Conservation (phyloP, 441 rosid genomes). For the Melianthus villosus region DNA sequence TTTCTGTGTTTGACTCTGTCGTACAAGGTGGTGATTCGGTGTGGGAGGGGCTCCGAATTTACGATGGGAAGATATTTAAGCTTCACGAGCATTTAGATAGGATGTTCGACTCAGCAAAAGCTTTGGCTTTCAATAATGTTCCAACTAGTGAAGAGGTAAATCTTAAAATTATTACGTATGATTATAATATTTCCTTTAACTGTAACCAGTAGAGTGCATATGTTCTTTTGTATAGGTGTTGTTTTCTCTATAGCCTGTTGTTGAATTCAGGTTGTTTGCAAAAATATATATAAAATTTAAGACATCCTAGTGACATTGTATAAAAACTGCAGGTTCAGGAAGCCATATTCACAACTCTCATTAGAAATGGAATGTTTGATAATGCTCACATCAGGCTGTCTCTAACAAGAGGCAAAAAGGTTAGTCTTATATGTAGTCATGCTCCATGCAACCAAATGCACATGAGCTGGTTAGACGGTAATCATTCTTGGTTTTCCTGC, state of each 20-base stretch:
- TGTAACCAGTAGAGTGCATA: too few relatives aligned
- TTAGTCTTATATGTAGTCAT: too few relatives aligned
- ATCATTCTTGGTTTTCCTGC: too few relatives aligned
- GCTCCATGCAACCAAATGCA: too few relatives aligned
- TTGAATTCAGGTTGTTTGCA: too few relatives aligned
- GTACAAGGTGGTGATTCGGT: conserved; percentile 90
- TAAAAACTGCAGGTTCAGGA: conserved; percentile 37
- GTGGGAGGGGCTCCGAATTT: conserved; percentile 86
- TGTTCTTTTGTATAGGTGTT: too few relatives aligned
- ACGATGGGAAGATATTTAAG: conserved; percentile 55
- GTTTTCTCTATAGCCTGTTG: too few relatives aligned
- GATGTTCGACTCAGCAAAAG: conserved; percentile 80
- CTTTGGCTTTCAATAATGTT: conserved; percentile 68
- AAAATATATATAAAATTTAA: neutral
- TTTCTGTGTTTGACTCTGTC: conserved; percentile 77
- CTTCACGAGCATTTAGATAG: conserved; percentile 83
- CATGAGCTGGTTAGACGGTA: too few relatives aligned
- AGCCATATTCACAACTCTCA: conserved; percentile 65
- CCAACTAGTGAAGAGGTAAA: conserved; percentile 57
- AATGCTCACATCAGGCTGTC: conserved; percentile 71
- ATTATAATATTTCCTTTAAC: too few relatives aligned
- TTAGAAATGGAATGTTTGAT: conserved; percentile 71
- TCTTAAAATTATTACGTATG: conserved; percentile 7
- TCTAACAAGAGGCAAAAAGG: conserved; percentile 82
- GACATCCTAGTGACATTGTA: conserved; percentile 4